Evolutionary conservation across 768 basidiomycete species (phyloP), one percentile per base, ranked within the genome.

Genomic region (Tulasnella sp.): DNA sequence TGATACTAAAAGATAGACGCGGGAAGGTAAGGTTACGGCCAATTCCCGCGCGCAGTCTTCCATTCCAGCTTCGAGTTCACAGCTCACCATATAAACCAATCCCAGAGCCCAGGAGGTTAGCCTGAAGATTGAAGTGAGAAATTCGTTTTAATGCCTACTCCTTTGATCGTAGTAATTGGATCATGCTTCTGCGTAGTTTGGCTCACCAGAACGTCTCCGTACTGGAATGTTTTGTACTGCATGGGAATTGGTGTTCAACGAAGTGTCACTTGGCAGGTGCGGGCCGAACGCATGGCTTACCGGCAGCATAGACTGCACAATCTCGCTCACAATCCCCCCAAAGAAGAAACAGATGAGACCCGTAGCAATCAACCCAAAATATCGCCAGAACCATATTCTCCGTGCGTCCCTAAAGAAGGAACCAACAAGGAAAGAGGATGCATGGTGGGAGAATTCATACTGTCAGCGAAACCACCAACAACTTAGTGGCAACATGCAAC

Each of bases 381-480:
- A 77, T 27, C 88, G 78, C 89, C 89, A 92, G 64, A 88, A 84
- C 88, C 90, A 92, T 70, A 91, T 78, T 62, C 88, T 76, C 60
- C 88, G 74, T 5, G 83, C 82, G 54, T 83, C 83, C 68, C 89
- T 92, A 53, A 17, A 50, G 53, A 22, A 17, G 59, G 34, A 8
- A 51, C 49, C 24, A 48, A 30, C 17, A 4, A 3, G n/a, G 15
- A 34, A n/a, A n/a, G n/a, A n/a, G n/a, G n/a, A n/a, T n/a, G n/a
- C n/a, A 24, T 49, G 4, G 43, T n/a, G n/a, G 55, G 30, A 25
- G 5, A 21, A 21, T 34, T 41, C 42, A 49, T 42, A 48, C 34
- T 49, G 30, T 60, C n/a, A n/a, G n/a, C n/a, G n/a, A n/a, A n/a
- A n/a, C n/a, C 60, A 31, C 48, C 11, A 34, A 30, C 29, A 17